Conservation (phyloP, 345 rosid genomes). For the Acer yangbiense region DNA sequence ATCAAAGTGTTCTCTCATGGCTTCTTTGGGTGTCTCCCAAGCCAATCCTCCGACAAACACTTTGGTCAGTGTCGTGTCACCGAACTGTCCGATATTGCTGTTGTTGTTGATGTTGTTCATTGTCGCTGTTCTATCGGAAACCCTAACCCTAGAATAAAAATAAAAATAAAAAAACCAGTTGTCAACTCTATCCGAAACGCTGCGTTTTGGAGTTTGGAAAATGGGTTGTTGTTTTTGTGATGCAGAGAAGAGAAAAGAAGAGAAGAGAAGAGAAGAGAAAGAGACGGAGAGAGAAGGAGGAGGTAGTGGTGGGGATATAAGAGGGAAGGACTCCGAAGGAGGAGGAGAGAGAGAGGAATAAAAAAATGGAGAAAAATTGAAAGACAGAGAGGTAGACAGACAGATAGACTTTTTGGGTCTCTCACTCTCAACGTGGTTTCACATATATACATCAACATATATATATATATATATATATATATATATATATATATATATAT, state of each 20-base stretch:
- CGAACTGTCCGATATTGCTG: constrained; percentile 54
- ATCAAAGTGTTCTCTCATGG: constrained; percentile 82
- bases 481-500: neutral
- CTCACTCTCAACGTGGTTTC: constrained; percentile 44
- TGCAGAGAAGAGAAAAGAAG: neutral
- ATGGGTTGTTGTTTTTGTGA: no score
- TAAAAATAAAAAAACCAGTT: neutral
- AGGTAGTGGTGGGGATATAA: constrained; percentile 24
- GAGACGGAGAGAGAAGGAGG: constrained; percentile 10
- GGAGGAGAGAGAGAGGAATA: constrained; percentile 25
- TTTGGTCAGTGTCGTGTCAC: constrained; percentile 92
- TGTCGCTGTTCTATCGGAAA: neutral
- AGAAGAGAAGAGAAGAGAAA: neutral
- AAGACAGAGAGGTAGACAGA: constrained; percentile 70
- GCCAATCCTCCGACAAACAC: constrained; percentile 97
- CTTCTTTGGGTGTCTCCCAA: constrained; percentile 93
- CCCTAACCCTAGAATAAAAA: neutral
- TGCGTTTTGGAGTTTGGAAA: neutral
- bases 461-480: neutral
- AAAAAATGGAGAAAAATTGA: constrained; percentile 31
- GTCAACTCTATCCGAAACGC: neutral
- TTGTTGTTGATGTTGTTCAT: constrained; percentile 43
- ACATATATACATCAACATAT: neutral
- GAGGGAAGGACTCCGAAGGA: constrained; percentile 23
- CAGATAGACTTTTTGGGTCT: constrained; percentile 36